Base-by-base conservation (phyloP, 345 rosid genomes). In the Angophora floribunda region DNA sequence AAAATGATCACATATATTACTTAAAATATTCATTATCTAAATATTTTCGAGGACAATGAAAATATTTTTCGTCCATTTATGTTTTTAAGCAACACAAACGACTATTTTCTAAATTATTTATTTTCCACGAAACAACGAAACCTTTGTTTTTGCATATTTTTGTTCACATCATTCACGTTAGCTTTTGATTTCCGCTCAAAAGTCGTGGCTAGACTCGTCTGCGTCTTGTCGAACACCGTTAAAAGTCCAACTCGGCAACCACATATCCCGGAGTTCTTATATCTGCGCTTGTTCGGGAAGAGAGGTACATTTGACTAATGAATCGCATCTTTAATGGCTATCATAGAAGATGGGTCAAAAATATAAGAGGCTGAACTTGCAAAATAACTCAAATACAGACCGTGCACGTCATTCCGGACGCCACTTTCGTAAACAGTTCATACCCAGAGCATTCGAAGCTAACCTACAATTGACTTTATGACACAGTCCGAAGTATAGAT, bases 51-150 rank as follows among this genome's bases (percentile, higher is more conserved):
- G 2, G 5, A 55, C 0, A 5, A 55, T 55, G 51, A 50, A 50
- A 50, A 50, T 1, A 55, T 21, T 21, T 55, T 36, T 55, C 61
- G 0, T 55, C 22, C 26, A 55, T 55, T 55, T 21, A 8, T 55
- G 0, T 55, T 55, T 1, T 24, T 11, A 55, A 55, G 26, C 26
- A 55, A 55, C 0, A 55, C 61, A 8, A 55, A 26, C 11, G 21
- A 55, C 0, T 0, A 57, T 24, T 26, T 26, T 11, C 30, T 59
- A 26, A 59, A 26, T 26, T 0, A 55, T 55, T 55, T 0, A 0
- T 8, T 55, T 21, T 36, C 41, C 41, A 0, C 0, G 1, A 52
- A 52, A 52, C 53, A 36, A 36, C 41, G 41, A 0, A 55, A 22
- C 61, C 0, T 11, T 59, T 26, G 32, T 63, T 36, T 63, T 63